Base-by-base conservation (phyloP, 257 asterid species). In the Petrea volubilis region DNA sequence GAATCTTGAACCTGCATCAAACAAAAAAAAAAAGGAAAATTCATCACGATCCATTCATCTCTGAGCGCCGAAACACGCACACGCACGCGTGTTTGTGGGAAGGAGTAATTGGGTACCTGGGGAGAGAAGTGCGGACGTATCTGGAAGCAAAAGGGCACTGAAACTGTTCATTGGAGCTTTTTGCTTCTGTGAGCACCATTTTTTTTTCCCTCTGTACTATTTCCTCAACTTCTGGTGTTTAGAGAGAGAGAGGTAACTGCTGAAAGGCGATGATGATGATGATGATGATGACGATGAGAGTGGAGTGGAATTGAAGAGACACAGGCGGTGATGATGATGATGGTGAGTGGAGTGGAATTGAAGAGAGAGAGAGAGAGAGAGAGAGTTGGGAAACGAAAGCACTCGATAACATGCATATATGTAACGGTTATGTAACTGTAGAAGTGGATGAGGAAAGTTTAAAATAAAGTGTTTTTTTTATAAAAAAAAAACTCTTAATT, bases 111-210 rank as follows among this genome's bases (percentile, higher is more conserved):
- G 12, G 12, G 55, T n/a, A 83, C 88, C 79, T 83, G 74, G 91
- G 86, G 18, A 83, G 77, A 34, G 87, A 67, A 33, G 64, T 74
- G 9, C 74, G 77, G 40, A 51, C 82, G 74, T 83, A 85, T 83
- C 91, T 78, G 15, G 88, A 85, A 34, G 88, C 88, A 61, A 83
- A 85, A 59, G 91, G 64, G 64, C 59, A 74, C 80, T 61, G 66
- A 8, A 85, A 46, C n/a, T 67, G 28, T 51, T 82, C 88, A 7
- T 67, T 55, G 31, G 76, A 60, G 41, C 23, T n/a, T 17, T 7
- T 61, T 2, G 84, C 50, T 0, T 77, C 44, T 15, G 83, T 40
- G 28, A 83, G 41, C 68, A 57, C 84, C 87, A 82, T 82, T 63
- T 71, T 41, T 27, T 15, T n/a, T n/a, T n/a, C n/a, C n/a, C n/a